Base-by-base conservation (phyloP, 1,284 basidiomycete genomes). In the Meira miltonrushii region DNA sequence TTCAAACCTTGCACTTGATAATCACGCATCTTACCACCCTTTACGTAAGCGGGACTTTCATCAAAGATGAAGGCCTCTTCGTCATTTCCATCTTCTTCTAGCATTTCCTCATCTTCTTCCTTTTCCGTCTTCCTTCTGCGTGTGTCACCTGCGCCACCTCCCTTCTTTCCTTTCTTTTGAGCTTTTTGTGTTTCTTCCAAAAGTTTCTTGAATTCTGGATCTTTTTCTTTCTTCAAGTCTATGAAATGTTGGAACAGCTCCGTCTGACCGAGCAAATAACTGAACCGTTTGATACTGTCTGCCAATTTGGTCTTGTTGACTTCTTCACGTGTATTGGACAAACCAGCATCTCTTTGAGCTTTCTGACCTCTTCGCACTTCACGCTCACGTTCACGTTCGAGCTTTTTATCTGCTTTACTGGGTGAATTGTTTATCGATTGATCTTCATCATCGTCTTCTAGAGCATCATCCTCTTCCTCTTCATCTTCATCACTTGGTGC, bases 1-100 rank as follows among this genome's bases (percentile, higher is more conserved):
- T 97, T 97, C 37, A 98, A 81, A 51, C 95, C 95, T 77, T 97
- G 92, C 1, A 98, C 80, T 79, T 98, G 95, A 78, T 98, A 98
- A 49, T 88, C 85, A 47, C 94, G 84, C 92, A 98, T 96, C 49
- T 81, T 83, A 9, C 95, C 85, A 15, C 84, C 93, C 75, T 88
- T 59, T 57, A 68, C 62, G 57, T 60, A 72, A 7, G 59, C 50
- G 13, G 75, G 75, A 40, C 64, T 67, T 56, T 75, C 72, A 53
- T 71, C 65, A 58, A 77, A 77, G 25, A 69, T 66, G 55, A 73
- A 77, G 0, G 65, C 39, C 12, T 63, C 87, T 72, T 92, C 89
- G 64, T 89, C 89, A 39, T 87, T 83, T 65, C 90, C 88, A 33
- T 61, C 79, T 88, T 92, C 66, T 86, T 84, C 12, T 88, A 89